Evolutionary conservation across 2,329 filamentous ascomycete species (phyloP), one percentile per base, ranked within the genome.

Genomic region (Botrytis galanthina): DNA sequence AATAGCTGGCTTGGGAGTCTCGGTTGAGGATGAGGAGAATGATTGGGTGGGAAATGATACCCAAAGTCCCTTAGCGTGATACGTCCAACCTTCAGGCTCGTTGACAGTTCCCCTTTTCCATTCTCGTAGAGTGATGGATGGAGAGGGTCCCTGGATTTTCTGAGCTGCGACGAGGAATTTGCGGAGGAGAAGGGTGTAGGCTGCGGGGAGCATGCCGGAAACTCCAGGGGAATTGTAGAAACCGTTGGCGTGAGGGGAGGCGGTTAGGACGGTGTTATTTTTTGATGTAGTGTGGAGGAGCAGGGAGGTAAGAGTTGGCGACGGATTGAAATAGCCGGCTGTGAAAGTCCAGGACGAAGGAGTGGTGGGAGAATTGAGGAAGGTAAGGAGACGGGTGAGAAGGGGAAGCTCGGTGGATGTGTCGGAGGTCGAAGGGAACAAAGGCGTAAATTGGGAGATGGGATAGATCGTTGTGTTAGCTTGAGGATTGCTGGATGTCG

Each of bases 321-420:
- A 94, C 73, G 97, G 97, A 84, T 99, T 99, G 85, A 99, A 99
- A 84, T 99, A 99, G 70, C 96, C 96, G 0, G 96, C 96, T 0
- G 96, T 98, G 82, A 99, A 98, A 0, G 94, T 96, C 96, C 96
- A 99, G 22, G 90, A 91, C 0, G 92, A 93, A 48, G 89, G 87
- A 16, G 93, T 92, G 9, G 86, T 84, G 0, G 92, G 87, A 0
- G 82, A 83, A 0, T 91, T 87, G 5, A 98, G 87, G 1, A 88
- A 88, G 61, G 87, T 87, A 5, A 98, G 87, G 57, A 98, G 88
- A 63, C 88, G 88, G 0, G 90, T 93, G 29, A 99, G 85, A 26
- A 92, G 92, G 1, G 93, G 94, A 20, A 96, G 90, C 81, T 99
- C 96, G 20, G 95, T 98, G 0, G 95, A 98, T 0, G 89, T 89